A percentile compares a stretch with the other conserved stretches of the same genome.
Conservation (phyloP, 1,284 basidiomycete genomes). For the Serendipita sp. region DNA sequence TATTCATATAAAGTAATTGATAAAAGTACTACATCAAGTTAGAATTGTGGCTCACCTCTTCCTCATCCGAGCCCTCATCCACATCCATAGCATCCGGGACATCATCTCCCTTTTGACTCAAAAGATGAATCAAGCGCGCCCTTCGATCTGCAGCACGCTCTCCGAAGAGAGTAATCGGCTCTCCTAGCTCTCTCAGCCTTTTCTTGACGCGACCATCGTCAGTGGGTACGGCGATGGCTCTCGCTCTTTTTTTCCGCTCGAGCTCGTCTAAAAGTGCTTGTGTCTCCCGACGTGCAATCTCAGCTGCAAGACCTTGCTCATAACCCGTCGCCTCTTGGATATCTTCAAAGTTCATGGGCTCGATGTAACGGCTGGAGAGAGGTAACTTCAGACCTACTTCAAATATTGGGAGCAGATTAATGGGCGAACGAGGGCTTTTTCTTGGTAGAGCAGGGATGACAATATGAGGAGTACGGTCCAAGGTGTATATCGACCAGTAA, state of each 20-base stretch:
- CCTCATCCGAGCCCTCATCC: constrained; percentile 48
- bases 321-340: constrained; percentile 6
- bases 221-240: constrained; percentile 88
- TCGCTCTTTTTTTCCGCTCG: constrained; percentile 90
- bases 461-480: no score
- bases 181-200: constrained; percentile 78
- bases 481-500: no score
- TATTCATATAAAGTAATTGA: background rate
- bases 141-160: constrained; percentile 83
- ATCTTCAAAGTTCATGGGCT: constrained; percentile 5
- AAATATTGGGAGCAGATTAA: background rate
- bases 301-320: constrained; percentile 14
- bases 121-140: constrained; percentile 84
- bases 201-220: constrained; percentile 88
- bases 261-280: constrained; percentile 78
- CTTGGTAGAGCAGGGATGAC: no score
- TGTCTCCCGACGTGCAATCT: constrained; percentile 33
- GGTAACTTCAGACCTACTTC: background rate
- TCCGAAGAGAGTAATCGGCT: constrained; percentile 94
- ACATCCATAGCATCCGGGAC: constrained; percentile 36
- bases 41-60: constrained; percentile 40
- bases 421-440: no score
- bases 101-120: constrained; percentile 76
- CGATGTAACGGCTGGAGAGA: background rate
- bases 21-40: constrained; percentile 5